Conservation (phyloP, 495 filamentous ascomycete genomes). For the Aspergillus hancockii region DNA sequence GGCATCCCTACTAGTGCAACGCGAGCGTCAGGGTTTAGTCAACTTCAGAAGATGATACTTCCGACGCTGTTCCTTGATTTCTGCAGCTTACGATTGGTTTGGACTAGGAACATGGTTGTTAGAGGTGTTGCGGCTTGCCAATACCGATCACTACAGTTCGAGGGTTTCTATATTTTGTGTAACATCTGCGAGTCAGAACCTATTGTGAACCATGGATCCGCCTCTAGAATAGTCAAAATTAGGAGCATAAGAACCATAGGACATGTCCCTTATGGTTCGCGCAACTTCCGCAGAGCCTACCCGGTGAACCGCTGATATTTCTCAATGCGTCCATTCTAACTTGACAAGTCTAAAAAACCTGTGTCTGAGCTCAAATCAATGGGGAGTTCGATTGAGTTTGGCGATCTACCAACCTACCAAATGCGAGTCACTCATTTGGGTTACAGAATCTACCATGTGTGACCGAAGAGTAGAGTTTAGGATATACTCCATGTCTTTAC, state of each 20-base stretch:
- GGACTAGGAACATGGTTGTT: background rate
- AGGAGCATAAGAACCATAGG: background rate
- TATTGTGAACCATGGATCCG: background rate
- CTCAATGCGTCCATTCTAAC: background rate
- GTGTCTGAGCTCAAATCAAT: constrained; percentile 7
- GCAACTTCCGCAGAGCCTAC: background rate
- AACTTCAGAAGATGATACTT: background rate
- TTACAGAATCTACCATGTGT: constrained; percentile 3
- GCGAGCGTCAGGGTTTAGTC: background rate
- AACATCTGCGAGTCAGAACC: constrained; percentile 2
- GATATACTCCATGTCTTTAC: background rate
- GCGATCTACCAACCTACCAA: background rate
- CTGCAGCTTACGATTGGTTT: constrained; percentile 5
- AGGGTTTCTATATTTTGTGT: background rate
- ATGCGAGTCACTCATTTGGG: constrained; percentile 4
- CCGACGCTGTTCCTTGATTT: background rate
- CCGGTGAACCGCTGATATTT: background rate
- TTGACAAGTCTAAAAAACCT: background rate
- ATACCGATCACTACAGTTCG: background rate
- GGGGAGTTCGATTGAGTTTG: background rate
- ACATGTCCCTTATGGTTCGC: background rate
- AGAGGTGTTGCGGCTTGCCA: background rate
- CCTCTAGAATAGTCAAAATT: background rate
- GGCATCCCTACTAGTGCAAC: constrained; percentile 17
- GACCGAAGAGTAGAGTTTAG: background rate